Conservation (phyloP, 305 asterid genomes). For the Ajuga reptans region DNA sequence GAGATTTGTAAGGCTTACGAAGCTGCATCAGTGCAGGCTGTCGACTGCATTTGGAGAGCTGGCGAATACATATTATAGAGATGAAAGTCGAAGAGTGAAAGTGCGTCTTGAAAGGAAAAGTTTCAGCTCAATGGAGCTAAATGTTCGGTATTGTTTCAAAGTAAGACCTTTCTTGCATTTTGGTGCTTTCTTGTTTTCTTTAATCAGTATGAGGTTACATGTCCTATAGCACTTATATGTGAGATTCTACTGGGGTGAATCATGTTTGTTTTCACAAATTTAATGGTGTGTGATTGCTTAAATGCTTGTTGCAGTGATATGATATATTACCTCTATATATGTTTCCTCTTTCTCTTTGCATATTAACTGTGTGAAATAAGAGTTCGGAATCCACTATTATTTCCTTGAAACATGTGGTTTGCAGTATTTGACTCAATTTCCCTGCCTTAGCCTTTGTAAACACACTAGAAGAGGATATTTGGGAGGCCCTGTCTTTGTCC, state of each 20-base stretch:
- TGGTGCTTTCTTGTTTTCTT: slow-evolving; percentile 20
- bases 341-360: slow-evolving; percentile 9
- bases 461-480: neutral
- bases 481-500: neutral
- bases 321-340: slow-evolving; percentile 3
- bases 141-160: slow-evolving; percentile 84
- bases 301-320: neutral
- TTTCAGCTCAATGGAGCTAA: slow-evolving; percentile 56
- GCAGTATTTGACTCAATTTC: slow-evolving; percentile 6
- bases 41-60: slow-evolving; percentile 58
- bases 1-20: slow-evolving; percentile 24
- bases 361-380: neutral
- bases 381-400: neutral
- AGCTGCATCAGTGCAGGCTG: slow-evolving; percentile 50
- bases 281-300: neutral
- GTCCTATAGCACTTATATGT: neutral
- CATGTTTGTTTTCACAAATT: slow-evolving; percentile 3
- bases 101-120: slow-evolving; percentile 69
- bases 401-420: neutral
- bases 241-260: slow-evolving; percentile 14
- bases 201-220: neutral
- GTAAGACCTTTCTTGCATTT: slow-evolving; percentile 38
- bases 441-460: slow-evolving; percentile 16
- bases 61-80: slow-evolving; percentile 67
- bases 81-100: slow-evolving; percentile 79